Percentiles rank a stretch among this genome's conserved stretches.
These are phyloP conservation scores for Logfia minima DNA, from an alignment of 129 eudicot species.

Conservation along the genomic window DNA sequence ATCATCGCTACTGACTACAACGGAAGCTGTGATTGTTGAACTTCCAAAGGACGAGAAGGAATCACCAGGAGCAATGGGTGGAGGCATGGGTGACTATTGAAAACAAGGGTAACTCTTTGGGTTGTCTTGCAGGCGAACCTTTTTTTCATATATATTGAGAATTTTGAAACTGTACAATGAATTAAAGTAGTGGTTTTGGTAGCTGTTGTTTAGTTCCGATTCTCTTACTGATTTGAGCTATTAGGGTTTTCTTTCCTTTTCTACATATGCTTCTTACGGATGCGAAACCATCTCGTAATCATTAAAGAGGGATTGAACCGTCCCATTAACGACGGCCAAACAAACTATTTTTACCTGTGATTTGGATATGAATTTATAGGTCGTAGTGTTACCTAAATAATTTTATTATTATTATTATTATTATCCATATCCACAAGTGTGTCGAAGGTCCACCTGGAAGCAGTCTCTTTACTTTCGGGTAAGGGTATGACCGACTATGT, in stretches of 20 bases:
- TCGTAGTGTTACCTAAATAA: background rate
- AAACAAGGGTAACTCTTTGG: background rate
- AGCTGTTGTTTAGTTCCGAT: conserved; percentile 18
- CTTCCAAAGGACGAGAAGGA: conserved; percentile 52
- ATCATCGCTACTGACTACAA: conserved; percentile 69
- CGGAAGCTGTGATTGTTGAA: conserved; percentile 70
- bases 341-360: background rate
- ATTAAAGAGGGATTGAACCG: background rate
- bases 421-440: too few relatives aligned
- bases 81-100: conserved; percentile 56
- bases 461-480: too few relatives aligned
- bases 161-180: conserved; percentile 23
- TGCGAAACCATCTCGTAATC: conserved; percentile 9
- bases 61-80: conserved; percentile 38
- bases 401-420: too few relatives aligned
- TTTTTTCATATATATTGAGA: conserved; percentile 6
- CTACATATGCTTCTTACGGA: conserved; percentile 13
- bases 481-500: too few relatives aligned
- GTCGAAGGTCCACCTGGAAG: too few relatives aligned
- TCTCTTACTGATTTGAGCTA: conserved; percentile 21
- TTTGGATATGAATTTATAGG: background rate
- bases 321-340: background rate
- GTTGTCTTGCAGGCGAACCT: conserved; percentile 7
- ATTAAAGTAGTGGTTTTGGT: conserved; percentile 2
- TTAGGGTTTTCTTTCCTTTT: background rate